These are phyloP conservation scores for Durotheca rogersii DNA, from an alignment of 495 filamentous ascomycete genomes.

Conservation along the genomic window DNA sequence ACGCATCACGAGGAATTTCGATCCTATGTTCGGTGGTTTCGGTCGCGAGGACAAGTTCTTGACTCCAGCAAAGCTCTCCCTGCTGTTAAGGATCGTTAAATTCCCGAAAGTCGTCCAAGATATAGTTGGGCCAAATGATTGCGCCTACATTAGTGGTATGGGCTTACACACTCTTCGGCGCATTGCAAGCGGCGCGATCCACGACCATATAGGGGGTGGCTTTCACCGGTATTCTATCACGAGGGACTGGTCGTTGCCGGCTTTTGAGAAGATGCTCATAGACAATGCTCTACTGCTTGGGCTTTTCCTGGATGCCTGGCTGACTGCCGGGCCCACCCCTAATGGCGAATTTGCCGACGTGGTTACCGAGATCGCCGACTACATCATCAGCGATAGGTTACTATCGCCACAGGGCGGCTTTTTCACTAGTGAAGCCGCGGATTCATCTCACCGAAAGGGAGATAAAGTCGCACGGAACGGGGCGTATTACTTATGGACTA, in stretches of 20 bases:
- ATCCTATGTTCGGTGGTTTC: slow-evolving; percentile 78
- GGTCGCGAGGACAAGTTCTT: slow-evolving; percentile 84
- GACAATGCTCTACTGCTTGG: slow-evolving; percentile 88
- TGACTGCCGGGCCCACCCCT: slow-evolving; percentile 60
- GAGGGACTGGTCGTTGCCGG: slow-evolving; percentile 84
- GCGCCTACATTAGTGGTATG: slow-evolving; percentile 74
- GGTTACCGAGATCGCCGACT: slow-evolving; percentile 80
- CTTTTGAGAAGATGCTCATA: slow-evolving; percentile 98
- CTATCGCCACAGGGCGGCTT: slow-evolving; percentile 72
- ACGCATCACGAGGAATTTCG: slow-evolving; percentile 76
- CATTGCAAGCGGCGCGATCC: slow-evolving; percentile 84
- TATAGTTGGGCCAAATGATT: slow-evolving; percentile 81
- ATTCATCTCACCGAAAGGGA: slow-evolving; percentile 72
- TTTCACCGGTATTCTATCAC: slow-evolving; percentile 92
- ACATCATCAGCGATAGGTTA: slow-evolving; percentile 71
- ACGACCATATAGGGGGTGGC: slow-evolving; percentile 90
- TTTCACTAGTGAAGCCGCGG: slow-evolving; percentile 87
- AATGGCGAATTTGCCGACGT: slow-evolving; percentile 68
- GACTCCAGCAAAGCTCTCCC: slow-evolving; percentile 79
- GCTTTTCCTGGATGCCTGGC: slow-evolving; percentile 86
- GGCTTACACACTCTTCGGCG: slow-evolving; percentile 74
- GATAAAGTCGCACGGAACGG: slow-evolving; percentile 89
- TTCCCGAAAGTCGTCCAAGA: slow-evolving; percentile 75
- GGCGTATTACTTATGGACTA: slow-evolving; percentile 93
- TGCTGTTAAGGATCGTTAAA: slow-evolving; percentile 72